Conservation (phyloP, 2,329 filamentous ascomycete genomes). For the Aspergillus puulaauensis region DNA sequence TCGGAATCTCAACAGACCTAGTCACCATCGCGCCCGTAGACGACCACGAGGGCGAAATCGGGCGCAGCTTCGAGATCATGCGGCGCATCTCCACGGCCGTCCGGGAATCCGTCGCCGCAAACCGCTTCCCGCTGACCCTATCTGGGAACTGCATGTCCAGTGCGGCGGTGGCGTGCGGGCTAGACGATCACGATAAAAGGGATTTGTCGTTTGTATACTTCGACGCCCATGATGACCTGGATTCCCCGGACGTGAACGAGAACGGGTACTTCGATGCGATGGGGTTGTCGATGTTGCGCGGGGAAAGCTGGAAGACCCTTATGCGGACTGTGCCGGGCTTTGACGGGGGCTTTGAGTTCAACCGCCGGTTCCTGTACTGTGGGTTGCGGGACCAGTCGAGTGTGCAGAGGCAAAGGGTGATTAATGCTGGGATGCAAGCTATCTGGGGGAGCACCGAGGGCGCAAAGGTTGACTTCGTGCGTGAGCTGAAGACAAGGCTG, state of each 20-base stretch:
- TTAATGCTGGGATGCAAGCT: slow-evolving; percentile 28
- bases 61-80: slow-evolving; percentile 41
- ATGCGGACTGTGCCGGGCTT: slow-evolving; percentile 34
- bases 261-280: slow-evolving; percentile 42
- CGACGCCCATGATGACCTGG: slow-evolving; percentile 46
- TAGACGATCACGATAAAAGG: slow-evolving; percentile 14
- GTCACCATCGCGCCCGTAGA: slow-evolving; percentile 26
- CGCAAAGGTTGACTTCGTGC: slow-evolving; percentile 16
- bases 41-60: slow-evolving; percentile 42
- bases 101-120: slow-evolving; percentile 20
- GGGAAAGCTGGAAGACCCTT: slow-evolving; percentile 31
- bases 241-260: slow-evolving; percentile 34
- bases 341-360: slow-evolving; percentile 10
- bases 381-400: slow-evolving; percentile 29
- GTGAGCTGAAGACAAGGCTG: slow-evolving; percentile 6
- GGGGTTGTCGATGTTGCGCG: slow-evolving; percentile 38
- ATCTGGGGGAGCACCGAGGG: slow-evolving; percentile 26
- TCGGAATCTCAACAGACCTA: slow-evolving; percentile 24
- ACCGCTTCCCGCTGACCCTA: slow-evolving; percentile 40
- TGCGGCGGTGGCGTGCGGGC: slow-evolving; percentile 38
- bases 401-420: slow-evolving; percentile 31
- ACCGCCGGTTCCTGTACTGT: slow-evolving; percentile 22
- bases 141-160: slow-evolving; percentile 42
- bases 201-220: slow-evolving; percentile 41
- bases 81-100: slow-evolving; percentile 38